Base-by-base conservation (phyloP, 2,329 filamentous ascomycete genomes). In the Claviceps arundinis region DNA sequence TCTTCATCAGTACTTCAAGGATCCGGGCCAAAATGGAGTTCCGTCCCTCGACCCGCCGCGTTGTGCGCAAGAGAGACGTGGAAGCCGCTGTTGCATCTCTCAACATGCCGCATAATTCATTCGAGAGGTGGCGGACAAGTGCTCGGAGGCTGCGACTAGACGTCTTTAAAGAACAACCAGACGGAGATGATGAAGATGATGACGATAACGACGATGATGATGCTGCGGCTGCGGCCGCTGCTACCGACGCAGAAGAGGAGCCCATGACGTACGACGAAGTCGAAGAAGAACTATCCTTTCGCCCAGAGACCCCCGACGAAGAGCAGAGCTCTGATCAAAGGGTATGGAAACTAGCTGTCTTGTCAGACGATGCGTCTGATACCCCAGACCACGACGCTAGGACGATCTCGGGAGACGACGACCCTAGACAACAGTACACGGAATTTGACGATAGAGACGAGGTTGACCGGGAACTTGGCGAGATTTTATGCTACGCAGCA, bases 1-100 rank as follows among this genome's bases (percentile, higher is more conserved):
- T 93, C 0, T 85, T 84, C 59, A 78, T 88, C 53, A 79, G 84
- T n/a, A 76, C 79, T 63, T 84, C 85, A 2, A 76, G 88, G 43
- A 68, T 89, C 24, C 75, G 81, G 50, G 73, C 81, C 4, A 73
- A 71, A 57, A 65, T 57, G 17, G 59, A 66, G 24, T 54, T 63
- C 3, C 53, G 57, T 1, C 59, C 64, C 1, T 59, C 59, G 3
- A 63, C 62, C 1, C 62, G 61, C 16, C 55, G 58, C 4, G 56
- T 68, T 5, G 69, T 79, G 2, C 66, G 64, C 43, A 56, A 54
- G 4, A 66, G 68, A 34, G 77, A 81, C 54, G 76, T 76, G 2
- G 61, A 67, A 30, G 74, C 76, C 1, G 78, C 78, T 0, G 62
- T 71, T 1, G 65, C 69, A 1, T 75, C 75, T 2, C 57, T 80